Conservation (phyloP, 192 early-diverging fungal genomes). For the Podila verticillata region DNA sequence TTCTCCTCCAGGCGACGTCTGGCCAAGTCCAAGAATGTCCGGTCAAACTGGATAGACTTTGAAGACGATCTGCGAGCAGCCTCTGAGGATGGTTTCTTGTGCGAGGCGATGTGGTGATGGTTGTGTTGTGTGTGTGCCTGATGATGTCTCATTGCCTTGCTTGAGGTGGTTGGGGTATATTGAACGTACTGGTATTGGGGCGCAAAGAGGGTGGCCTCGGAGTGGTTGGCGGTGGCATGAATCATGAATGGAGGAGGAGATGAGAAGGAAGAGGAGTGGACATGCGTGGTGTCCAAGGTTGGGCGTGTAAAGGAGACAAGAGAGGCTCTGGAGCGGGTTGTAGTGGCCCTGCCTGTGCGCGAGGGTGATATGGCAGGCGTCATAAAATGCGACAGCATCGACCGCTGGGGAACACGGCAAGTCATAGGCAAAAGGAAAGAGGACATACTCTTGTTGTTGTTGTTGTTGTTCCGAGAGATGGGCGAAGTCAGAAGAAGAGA, state of each 20-base stretch:
- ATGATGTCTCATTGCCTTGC: too few relatives aligned
- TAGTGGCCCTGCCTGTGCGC: neutral
- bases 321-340: conserved; percentile 8
- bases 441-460: conserved; percentile 18
- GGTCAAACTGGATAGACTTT: conserved; percentile 19
- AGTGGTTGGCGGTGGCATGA: conserved; percentile 1
- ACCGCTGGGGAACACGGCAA: conserved; percentile 39
- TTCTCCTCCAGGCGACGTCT: conserved; percentile 23
- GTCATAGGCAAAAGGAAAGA: conserved; percentile 20
- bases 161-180: conserved; percentile 5
- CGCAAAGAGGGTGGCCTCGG: conserved; percentile 32
- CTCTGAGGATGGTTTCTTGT: neutral
- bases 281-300: neutral
- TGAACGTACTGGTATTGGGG: conserved; percentile 26
- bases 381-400: conserved; percentile 44
- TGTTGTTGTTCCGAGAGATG: neutral
- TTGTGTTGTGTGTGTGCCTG: too few relatives aligned
- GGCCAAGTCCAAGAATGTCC: conserved; percentile 24
- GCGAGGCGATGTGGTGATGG: conserved; percentile 1
- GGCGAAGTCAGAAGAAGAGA: neutral
- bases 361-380: conserved; percentile 8
- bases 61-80: neutral
- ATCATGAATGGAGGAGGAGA: conserved; percentile 11
- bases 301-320: conserved; percentile 11
- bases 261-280: conserved; percentile 1